Conservation (phyloP, 257 asterid genomes). For the Solanum lycopersicoides region DNA sequence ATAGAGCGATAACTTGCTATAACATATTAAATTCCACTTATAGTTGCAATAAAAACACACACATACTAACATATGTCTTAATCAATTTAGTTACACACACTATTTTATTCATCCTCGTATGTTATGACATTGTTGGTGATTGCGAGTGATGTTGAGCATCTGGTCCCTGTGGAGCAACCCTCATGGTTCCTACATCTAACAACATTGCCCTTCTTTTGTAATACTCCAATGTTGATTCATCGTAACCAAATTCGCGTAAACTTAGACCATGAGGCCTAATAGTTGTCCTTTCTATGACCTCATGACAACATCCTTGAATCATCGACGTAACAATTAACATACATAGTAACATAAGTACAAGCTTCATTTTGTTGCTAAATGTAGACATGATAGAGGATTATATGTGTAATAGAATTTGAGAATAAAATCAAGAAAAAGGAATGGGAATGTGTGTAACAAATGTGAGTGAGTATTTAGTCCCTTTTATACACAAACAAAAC, state of each 20-base stretch:
- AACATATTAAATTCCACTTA: neutral
- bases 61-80: neutral
- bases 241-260: slow-evolving; percentile 19
- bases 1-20: neutral
- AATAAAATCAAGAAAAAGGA: neutral
- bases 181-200: slow-evolving; percentile 12
- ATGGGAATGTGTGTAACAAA: neutral
- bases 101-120: neutral
- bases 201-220: slow-evolving; percentile 21
- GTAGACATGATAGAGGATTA: neutral
- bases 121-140: neutral
- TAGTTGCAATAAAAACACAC: too few species aligned
- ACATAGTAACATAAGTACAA: neutral
- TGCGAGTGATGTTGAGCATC: slow-evolving; percentile 32
- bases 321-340: neutral
- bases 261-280: neutral
- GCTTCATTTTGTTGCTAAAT: neutral
- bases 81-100: neutral
- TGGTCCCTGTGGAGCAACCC: slow-evolving; percentile 37
- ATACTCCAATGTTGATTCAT: slow-evolving; percentile 20
- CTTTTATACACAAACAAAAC: neutral
- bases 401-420: neutral
- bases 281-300: neutral
- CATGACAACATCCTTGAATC: neutral
- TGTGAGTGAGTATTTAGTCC: neutral